Evolutionary conservation across 1,284 basidiomycete species (phyloP).

Genomic region (Phenoliferia sp.): DNA sequence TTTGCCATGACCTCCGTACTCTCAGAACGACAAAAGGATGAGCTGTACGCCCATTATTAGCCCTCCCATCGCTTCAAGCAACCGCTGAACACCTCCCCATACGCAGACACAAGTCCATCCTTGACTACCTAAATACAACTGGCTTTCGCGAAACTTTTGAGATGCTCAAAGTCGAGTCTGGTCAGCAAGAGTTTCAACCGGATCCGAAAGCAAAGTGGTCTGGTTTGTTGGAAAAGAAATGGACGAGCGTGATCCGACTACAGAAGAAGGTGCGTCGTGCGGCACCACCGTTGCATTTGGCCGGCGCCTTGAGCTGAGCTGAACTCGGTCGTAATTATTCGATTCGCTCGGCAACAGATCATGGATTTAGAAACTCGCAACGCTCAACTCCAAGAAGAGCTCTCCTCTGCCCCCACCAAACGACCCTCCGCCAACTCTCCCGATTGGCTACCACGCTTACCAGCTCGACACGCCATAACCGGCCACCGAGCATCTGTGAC

Average conservation of each 20-base stretch:
- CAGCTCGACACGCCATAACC: conserved; percentile 69
- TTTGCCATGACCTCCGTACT: conserved; percentile 22
- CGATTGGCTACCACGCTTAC: conserved; percentile 78
- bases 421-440: conserved; percentile 59
- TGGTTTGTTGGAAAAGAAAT: conserved; percentile 87
- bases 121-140: conserved; percentile 70
- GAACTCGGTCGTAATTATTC: not conserved
- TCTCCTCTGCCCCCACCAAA: conserved; percentile 53
- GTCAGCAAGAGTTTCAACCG: conserved; percentile 59
- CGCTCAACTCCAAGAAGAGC: conserved; percentile 69
- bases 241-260: conserved; percentile 84
- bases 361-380: conserved; percentile 81
- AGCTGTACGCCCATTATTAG: conserved; percentile 58
- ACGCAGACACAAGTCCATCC: conserved; percentile 73
- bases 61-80: conserved; percentile 9
- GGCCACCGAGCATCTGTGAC: conserved; percentile 76
- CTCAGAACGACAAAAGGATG: conserved; percentile 59
- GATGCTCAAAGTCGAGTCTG: conserved; percentile 57
- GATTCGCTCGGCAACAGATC: conserved; percentile 58
- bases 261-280: conserved; percentile 71
- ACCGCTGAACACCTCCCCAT: not conserved
- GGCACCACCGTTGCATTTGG: not conserved
- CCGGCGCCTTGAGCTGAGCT: not conserved
- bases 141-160: conserved; percentile 61
- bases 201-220: conserved; percentile 78